Evolutionary conservation across 495 filamentous ascomycete species (phyloP).

Genomic region (Staphylotrichum longicolle): DNA sequence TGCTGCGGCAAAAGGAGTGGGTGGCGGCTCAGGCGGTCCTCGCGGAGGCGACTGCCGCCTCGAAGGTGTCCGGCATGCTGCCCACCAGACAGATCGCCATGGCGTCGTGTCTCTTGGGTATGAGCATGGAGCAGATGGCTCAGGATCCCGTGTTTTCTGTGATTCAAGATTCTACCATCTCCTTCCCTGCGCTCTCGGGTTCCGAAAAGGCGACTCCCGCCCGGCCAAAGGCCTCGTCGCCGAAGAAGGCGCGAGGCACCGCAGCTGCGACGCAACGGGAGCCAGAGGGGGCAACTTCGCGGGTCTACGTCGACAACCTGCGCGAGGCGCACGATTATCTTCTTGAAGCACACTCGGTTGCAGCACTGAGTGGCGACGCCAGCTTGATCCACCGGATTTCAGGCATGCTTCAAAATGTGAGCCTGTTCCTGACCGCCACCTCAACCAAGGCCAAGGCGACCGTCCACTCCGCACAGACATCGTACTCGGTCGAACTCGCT

Average conservation of each 20-base stretch:
- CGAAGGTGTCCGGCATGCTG: conserved; percentile 40
- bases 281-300: conserved; percentile 30
- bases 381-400: conserved; percentile 57
- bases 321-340: conserved; percentile 60
- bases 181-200: conserved; percentile 63
- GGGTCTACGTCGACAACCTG: conserved; percentile 57
- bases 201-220: conserved; percentile 26
- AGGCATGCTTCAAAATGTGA: conserved; percentile 57
- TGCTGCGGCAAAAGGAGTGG: conserved; percentile 57
- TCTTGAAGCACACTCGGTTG: conserved; percentile 54
- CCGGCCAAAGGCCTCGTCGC: conserved; percentile 29
- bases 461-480: conserved; percentile 57
- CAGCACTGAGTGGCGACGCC: conserved; percentile 46
- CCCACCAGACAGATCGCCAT: conserved; percentile 53
- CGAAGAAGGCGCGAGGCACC: conserved; percentile 28
- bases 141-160: conserved; percentile 83
- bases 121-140: conserved; percentile 65
- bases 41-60: conserved; percentile 44
- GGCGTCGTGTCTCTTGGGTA: conserved; percentile 56
- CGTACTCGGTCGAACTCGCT: conserved; percentile 60
- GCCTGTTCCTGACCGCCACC: conserved; percentile 64
- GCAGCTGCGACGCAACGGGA: conserved; percentile 12
- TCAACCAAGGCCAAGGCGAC: conserved; percentile 43
- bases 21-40: conserved; percentile 52
- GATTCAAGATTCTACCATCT: conserved; percentile 87